Evolutionary conservation across 2,329 filamentous ascomycete genomes (phyloP).

Genomic region (Chaetomium strumarium): DNA sequence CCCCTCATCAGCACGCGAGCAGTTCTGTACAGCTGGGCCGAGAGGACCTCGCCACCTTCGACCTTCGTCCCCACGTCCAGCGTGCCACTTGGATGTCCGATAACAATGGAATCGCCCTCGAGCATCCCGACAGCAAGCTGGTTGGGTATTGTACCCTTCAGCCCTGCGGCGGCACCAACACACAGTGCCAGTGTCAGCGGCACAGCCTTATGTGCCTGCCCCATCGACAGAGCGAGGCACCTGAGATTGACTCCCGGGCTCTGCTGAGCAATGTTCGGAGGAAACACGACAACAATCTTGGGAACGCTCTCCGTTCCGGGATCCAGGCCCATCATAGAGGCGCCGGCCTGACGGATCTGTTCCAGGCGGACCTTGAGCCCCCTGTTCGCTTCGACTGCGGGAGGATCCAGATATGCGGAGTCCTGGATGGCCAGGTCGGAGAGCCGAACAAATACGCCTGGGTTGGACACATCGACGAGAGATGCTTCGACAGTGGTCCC

Average conservation of each 20-base stretch:
- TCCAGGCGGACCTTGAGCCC: slow-evolving; percentile 31
- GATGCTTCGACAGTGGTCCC: slow-evolving; percentile 30
- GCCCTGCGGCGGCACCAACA: slow-evolving; percentile 34
- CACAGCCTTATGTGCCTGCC: slow-evolving; percentile 40
- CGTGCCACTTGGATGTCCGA: slow-evolving; percentile 43
- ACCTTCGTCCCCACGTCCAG: slow-evolving; percentile 42
- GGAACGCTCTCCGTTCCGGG: slow-evolving; percentile 34
- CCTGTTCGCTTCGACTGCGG: slow-evolving; percentile 29
- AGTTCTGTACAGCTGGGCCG: slow-evolving; percentile 42
- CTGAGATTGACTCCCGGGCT: slow-evolving; percentile 33
- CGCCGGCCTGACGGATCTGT: slow-evolving; percentile 33
- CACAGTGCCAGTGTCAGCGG: slow-evolving; percentile 38
- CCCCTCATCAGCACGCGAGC: slow-evolving; percentile 47
- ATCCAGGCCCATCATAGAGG: slow-evolving; percentile 36
- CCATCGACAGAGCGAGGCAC: slow-evolving; percentile 42
- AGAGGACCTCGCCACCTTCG: slow-evolving; percentile 34
- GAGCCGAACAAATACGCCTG: slow-evolving; percentile 36
- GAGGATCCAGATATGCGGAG: slow-evolving; percentile 21
- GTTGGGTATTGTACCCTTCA: slow-evolving; percentile 39
- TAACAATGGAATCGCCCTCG: slow-evolving; percentile 30
- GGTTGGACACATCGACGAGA: slow-evolving; percentile 38
- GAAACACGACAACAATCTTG: slow-evolving; percentile 41
- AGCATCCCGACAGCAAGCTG: slow-evolving; percentile 24
- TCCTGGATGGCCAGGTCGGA: slow-evolving; percentile 28
- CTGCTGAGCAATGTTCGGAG: slow-evolving; percentile 22